These are phyloP conservation scores for Spiromastix sp. DNA, from an alignment of 2,329 filamentous ascomycete species.

Conservation along the genomic window DNA sequence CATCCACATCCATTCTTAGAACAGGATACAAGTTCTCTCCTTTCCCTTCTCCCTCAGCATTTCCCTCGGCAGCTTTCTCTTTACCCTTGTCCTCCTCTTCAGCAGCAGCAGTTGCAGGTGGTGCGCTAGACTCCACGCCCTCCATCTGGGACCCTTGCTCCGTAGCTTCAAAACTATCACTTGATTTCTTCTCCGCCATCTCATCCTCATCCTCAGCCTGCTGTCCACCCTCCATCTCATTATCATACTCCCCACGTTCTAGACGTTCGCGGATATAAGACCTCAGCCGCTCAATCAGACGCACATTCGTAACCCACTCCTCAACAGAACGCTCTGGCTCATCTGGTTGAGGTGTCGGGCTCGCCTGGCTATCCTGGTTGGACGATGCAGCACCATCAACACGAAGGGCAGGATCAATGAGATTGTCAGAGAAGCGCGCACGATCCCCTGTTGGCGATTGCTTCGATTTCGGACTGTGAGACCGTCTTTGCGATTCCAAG, in stretches of 20 bases:
- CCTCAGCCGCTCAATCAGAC: conserved; percentile 51
- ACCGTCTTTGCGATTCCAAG: too few species aligned
- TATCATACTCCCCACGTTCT: conserved; percentile 40
- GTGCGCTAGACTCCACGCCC: conserved; percentile 13
- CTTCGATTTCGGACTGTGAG: too few species aligned
- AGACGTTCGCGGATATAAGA: conserved; percentile 47
- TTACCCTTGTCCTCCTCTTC: conserved; percentile 14
- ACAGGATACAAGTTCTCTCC: conserved; percentile 16
- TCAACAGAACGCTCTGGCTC: conserved; percentile 32
- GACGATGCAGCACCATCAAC: too few species aligned
- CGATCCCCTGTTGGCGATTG: conserved; percentile 5
- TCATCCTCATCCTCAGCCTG: conserved; percentile 30
- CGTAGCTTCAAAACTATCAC: too few species aligned
- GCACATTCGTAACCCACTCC: conserved; percentile 55
- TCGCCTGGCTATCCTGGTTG: conserved; percentile 2
- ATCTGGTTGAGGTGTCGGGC: conserved; percentile 21
- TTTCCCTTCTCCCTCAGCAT: too few species aligned
- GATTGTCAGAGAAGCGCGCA: conserved; percentile 23
- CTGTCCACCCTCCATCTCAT: conserved; percentile 15
- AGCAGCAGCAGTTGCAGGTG: conserved; percentile 15
- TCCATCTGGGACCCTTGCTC: too few species aligned
- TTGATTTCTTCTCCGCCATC: conserved; percentile 33
- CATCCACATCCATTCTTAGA: conserved; percentile 11
- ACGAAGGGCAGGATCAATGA: conserved; percentile 35
- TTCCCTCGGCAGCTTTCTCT: conserved; percentile 2